Conservation (phyloP, 148 eudicot genomes). For the Limonium bicolor region DNA sequence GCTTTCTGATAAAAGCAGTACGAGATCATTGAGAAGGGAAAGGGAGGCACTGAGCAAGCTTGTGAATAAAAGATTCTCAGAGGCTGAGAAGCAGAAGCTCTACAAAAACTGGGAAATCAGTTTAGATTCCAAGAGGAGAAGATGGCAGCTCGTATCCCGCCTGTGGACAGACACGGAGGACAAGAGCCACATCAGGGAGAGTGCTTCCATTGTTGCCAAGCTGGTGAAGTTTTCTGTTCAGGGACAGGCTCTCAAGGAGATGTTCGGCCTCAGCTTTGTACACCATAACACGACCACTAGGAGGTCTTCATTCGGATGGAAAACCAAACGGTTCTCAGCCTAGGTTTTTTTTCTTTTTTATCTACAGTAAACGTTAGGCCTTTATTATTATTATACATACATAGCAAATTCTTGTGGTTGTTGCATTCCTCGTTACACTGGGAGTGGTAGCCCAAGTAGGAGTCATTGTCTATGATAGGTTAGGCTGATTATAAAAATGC, state of each 20-base stretch:
- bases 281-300: too few species aligned
- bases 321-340: too few species aligned
- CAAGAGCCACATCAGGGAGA: constrained; percentile 56
- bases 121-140: constrained; percentile 56
- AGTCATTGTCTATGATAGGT: too few species aligned
- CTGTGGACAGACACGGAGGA: constrained; percentile 60
- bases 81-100: constrained; percentile 40
- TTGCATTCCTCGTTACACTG: too few species aligned
- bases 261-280: too few species aligned
- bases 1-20: constrained; percentile 21
- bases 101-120: constrained; percentile 65
- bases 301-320: too few species aligned
- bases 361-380: too few species aligned
- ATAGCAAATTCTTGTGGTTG: too few species aligned
- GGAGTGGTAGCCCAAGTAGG: too few species aligned
- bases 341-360: too few species aligned
- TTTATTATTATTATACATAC: too few species aligned
- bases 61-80: constrained; percentile 43
- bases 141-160: constrained; percentile 36
- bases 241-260: constrained; percentile 53
- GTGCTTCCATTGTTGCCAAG: constrained; percentile 67
- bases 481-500: too few species aligned
- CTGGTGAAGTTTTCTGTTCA: constrained; percentile 47
- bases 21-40: constrained; percentile 45
- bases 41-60: constrained; percentile 56